Evolutionary conservation across 1,284 basidiomycete species (phyloP), one percentile per base, ranked within the genome.

Genomic region (Ceratobasidium sp.): DNA sequence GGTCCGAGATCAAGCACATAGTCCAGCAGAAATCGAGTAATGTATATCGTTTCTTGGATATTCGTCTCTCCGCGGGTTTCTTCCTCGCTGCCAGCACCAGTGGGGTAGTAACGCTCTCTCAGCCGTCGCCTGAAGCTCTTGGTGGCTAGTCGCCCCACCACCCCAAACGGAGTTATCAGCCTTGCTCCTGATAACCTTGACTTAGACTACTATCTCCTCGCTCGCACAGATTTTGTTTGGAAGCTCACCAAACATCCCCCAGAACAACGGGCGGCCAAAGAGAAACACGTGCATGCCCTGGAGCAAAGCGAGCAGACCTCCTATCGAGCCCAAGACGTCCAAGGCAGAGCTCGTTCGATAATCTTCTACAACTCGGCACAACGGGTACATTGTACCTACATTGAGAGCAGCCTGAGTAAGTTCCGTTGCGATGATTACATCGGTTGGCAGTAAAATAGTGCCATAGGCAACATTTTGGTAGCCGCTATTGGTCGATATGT

Each of bases 1-100:
- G 63, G 63, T 17, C 63, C 63, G 45, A 65, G 29, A 17, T 65
- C 63, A 4, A 65, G 47, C 22, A 65, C 63, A 65, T 65, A 65
- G 47, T 65, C 63, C 11, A 65, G 47, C 17, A 65, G 22, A 29
- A 65, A 65, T 8, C 17, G 24, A n/a, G 22, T 65, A 22, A 65
- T 65, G 15, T 29, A 5, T 15, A 50, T 65, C 69, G 67, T 48
- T 8, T 41, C 36, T 59, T 24, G 8, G 36, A 22, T 73, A 11
- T n/a, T n/a, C n/a, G n/a, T n/a, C n/a, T n/a, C n/a, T n/a, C 22
- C n/a, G 9, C 41, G 9, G 8, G 29, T 47, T 22, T 19, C n/a
- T 50, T 14, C 7, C 24, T 31, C 7, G 47, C n/a, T 41, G 6
- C 50, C 5, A 7, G 27, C 9, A 17, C 31, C 47, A 17, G 47